These are phyloP conservation scores for Pleurostoma richardsiae DNA, from an alignment of 2,329 filamentous ascomycete genomes.

Conservation along the genomic window DNA sequence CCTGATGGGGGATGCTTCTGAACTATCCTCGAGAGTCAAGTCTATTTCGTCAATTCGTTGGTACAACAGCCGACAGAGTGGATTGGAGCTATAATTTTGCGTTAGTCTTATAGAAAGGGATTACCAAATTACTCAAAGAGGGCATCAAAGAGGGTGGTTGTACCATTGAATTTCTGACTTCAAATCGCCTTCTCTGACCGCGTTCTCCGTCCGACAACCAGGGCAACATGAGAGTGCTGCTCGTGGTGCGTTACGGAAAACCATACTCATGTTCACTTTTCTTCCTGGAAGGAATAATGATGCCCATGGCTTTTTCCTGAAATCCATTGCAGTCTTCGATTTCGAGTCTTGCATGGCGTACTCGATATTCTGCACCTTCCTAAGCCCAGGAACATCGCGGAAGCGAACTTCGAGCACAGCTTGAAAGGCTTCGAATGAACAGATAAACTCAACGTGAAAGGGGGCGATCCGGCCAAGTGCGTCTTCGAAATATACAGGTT, in stretches of 20 bases:
- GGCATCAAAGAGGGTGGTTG: neutral
- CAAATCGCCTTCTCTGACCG: neutral
- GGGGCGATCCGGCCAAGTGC: neutral
- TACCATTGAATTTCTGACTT: slow-evolving; percentile 1
- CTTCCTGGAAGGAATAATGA: neutral
- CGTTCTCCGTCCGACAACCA: neutral
- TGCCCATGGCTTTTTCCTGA: neutral
- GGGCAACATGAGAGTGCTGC: neutral
- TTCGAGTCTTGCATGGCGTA: slow-evolving; percentile 1
- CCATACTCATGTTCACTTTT: slow-evolving; percentile 2
- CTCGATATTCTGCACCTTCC: slow-evolving; percentile 1
- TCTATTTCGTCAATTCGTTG: neutral
- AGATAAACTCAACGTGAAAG: slow-evolving; percentile 1
- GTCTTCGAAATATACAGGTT: slow-evolving; percentile 1
- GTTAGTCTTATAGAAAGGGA: neutral
- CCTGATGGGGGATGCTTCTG: neutral
- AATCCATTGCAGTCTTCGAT: neutral
- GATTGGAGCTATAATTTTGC: neutral
- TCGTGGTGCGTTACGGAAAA: neutral
- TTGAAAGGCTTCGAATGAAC: slow-evolving; percentile 1
- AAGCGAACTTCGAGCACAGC: slow-evolving; percentile 1
- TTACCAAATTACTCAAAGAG: neutral
- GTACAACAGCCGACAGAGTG: neutral
- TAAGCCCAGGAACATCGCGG: slow-evolving; percentile 1
- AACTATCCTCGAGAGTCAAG: too few relatives aligned